phyloP scores from a whole-genome alignment of 768 basidiomycete genomes.

The Macrolepiota albuminosa region DNA sequence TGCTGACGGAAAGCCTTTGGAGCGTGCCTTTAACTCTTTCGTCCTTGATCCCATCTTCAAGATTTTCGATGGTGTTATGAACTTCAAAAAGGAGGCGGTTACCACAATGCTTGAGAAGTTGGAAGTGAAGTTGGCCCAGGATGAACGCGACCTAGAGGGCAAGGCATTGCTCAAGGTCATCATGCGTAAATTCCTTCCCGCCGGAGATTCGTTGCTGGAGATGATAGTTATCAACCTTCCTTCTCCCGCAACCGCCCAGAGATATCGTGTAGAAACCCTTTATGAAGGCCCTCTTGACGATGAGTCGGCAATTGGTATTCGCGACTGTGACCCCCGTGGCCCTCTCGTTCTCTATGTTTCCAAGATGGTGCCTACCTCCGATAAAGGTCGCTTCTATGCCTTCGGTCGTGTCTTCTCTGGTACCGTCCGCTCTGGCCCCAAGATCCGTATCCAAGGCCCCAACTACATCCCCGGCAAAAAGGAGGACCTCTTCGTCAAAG shows the following conservation, averaged over 20 bases:
- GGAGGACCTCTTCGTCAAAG: constrained; percentile 96
- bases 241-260: constrained; percentile 94
- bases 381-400: constrained; percentile 99
- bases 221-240: constrained; percentile 99
- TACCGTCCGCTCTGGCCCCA: constrained; percentile 94
- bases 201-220: constrained; percentile 96
- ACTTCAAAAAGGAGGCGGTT: constrained; percentile 94
- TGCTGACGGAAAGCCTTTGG: constrained; percentile 85
- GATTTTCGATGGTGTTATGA: constrained; percentile 98
- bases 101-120: constrained; percentile 90
- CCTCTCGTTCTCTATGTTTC: constrained; percentile 98
- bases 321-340: constrained; percentile 94
- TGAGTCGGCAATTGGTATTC: constrained; percentile 96
- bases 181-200: constrained; percentile 99
- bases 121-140: constrained; percentile 80
- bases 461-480: constrained; percentile 99
- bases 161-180: constrained; percentile 94
- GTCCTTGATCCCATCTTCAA: constrained; percentile 99
- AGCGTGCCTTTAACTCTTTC: constrained; percentile 98
- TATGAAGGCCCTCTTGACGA: constrained; percentile 99
- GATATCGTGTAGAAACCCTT: constrained; percentile 98
- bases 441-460: constrained; percentile 98
- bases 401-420: constrained; percentile 99
- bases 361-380: constrained; percentile 99
- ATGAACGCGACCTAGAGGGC: constrained; percentile 92